phyloP scores from a whole-genome alignment of 140 eudicot species.

The Oenanthe javanica region DNA sequence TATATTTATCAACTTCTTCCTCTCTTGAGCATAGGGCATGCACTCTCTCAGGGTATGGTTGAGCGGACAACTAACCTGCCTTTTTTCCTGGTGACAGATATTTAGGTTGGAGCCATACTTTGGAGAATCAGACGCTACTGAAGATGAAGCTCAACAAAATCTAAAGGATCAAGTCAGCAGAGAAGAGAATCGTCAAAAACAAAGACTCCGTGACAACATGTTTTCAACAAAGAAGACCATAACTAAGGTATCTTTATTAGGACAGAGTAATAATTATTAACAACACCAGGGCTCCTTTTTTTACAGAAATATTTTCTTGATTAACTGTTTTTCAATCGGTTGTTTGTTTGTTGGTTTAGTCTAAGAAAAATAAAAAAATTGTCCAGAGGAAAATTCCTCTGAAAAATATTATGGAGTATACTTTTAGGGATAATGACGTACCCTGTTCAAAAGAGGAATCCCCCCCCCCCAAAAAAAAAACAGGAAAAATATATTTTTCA shows the following conservation, averaged over 20 bases:
- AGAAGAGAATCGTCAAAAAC: conserved; percentile 23
- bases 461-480: background rate
- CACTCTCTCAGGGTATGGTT: conserved; percentile 1
- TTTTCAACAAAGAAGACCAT: conserved; percentile 34
- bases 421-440: background rate
- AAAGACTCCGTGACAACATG: background rate
- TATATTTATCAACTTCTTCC: background rate
- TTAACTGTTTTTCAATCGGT: background rate
- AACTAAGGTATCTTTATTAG: conserved; percentile 19
- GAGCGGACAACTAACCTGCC: background rate
- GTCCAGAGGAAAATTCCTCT: background rate
- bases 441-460: background rate
- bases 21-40: background rate
- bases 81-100: conserved; percentile 27
- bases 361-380: background rate
- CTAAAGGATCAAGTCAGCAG: conserved; percentile 20
- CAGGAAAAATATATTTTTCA: background rate
- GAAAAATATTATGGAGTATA: background rate
- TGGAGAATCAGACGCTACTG: conserved; percentile 21
- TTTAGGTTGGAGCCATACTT: conserved; percentile 67
- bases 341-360: background rate
- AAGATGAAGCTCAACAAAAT: conserved; percentile 19
- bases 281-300: background rate
- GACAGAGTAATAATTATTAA: background rate
- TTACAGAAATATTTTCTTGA: background rate